Conservation (phyloP, 2,329 filamentous ascomycete genomes). For the Davidsoniella eucalypti region DNA sequence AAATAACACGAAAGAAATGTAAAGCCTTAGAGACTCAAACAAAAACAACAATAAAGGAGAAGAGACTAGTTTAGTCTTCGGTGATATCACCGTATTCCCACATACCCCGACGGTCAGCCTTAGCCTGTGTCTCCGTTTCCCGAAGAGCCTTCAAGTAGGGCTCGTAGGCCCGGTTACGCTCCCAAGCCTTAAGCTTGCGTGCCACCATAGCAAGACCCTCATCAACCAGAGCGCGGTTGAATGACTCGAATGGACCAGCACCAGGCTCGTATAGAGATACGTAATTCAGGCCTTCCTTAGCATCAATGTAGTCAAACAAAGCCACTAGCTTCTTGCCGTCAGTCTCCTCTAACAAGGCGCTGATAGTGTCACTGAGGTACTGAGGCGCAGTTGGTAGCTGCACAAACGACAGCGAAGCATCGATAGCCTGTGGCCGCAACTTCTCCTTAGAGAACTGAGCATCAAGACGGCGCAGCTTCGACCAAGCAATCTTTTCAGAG, state of each 20-base stretch:
- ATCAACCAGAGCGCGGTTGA: conserved; percentile 75
- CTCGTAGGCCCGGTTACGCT: conserved; percentile 52
- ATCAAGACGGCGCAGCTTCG: conserved; percentile 62
- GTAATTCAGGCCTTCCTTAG: conserved; percentile 65
- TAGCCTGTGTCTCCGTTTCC: conserved; percentile 61
- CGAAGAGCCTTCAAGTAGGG: conserved; percentile 56
- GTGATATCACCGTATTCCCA: conserved; percentile 98
- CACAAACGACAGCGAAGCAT: conserved; percentile 74
- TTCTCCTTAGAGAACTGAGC: conserved; percentile 64
- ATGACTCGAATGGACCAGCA: conserved; percentile 52
- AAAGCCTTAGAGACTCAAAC: conserved; percentile 1
- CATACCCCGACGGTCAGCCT: conserved; percentile 66
- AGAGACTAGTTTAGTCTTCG: conserved; percentile 46
- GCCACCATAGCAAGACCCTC: conserved; percentile 84
- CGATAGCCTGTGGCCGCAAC: conserved; percentile 72
- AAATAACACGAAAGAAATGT: not conserved
- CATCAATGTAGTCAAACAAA: conserved; percentile 71
- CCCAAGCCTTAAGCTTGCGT: conserved; percentile 81
- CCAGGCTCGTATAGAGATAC: conserved; percentile 77
- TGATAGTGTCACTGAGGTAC: conserved; percentile 67
- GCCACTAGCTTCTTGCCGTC: conserved; percentile 67
- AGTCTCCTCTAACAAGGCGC: conserved; percentile 58
- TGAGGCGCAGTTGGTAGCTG: conserved; percentile 71
- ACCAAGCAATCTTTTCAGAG: conserved; percentile 75
- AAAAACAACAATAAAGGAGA: conserved; percentile 13